Base-by-base conservation (phyloP, 139 green algal genomes). In the Mesostigma viride region DNA sequence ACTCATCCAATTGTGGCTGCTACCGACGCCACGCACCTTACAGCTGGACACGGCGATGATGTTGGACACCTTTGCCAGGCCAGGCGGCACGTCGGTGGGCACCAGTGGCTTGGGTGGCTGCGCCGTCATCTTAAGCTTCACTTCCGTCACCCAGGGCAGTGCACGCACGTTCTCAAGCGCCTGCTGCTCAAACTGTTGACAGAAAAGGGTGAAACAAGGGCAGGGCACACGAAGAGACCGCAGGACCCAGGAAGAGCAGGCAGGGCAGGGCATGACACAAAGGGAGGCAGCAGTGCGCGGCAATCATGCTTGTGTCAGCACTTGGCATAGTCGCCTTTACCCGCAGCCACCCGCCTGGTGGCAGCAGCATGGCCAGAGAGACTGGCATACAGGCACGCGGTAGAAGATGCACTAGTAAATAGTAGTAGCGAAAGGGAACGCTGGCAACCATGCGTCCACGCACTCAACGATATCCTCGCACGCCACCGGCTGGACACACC, bases 21-120 rank as follows among this genome's bases (percentile, higher is more conserved):
- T 53, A 53, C 40, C 17, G 14, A 24, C 40, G 40, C 40, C 40
- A 2, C 67, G 3, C 28, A 70, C 69, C 81, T 94, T 95, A 79
- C 87, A 95, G 48, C 71, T 85, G 24, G 82, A 92, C 40, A 95
- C 88, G 31, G 92, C 92, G 45, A 99, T 93, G 74, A 99, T 84
- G 79, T 96, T 85, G 3, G 70, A 60, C 46, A 99, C 92, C 4
- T 68, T 69, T 51, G 51, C 40, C 57, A 99, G 82, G 1, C 85
- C 85, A 1, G 86, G 82, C 2, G 89, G 82, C 6, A 77, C 81
- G 4, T 78, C 65, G 28, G 72, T 40, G 34, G 58, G 36, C 58
- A 79, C 61, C 35, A 95, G 59, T 3, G 90, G 86, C 62, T 76
- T 59, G 0, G 79, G 57, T 8, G 90, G 82, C 69, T 90, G 80